phyloP scores from a whole-genome alignment of 129 eudicot genomes.

The Logfia minima region DNA sequence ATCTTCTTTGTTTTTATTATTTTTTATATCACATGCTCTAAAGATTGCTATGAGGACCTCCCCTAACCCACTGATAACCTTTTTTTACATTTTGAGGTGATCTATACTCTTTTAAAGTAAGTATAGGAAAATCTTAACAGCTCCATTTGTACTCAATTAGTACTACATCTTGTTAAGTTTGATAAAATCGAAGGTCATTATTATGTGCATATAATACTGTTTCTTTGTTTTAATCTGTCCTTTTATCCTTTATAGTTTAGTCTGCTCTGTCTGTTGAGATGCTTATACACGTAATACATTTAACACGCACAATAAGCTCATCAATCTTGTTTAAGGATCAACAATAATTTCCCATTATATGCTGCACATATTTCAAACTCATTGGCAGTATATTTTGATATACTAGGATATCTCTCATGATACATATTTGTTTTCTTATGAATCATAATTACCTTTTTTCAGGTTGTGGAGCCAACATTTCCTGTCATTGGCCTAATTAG shows the following conservation, averaged over 20 bases:
- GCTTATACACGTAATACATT: background rate
- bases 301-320: conserved; percentile 6
- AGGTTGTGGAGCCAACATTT: conserved; percentile 35
- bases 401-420: conserved; percentile 18
- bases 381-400: conserved; percentile 1
- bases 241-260: background rate
- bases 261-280: conserved; percentile 5
- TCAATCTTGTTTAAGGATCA: conserved; percentile 4
- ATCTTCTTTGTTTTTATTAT: background rate
- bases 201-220: background rate
- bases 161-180: background rate
- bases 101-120: background rate
- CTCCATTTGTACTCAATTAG: background rate
- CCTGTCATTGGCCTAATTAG: conserved; percentile 29
- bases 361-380: background rate
- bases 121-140: background rate
- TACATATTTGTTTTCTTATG: conserved; percentile 20
- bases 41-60: background rate
- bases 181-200: background rate
- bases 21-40: background rate
- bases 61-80: background rate
- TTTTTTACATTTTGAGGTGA: background rate
- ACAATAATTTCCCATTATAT: background rate
- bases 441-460: conserved; percentile 15
- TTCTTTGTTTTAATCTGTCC: conserved; percentile 12